Percentiles rank a stretch among this genome's conserved stretches.
Conservation (phyloP, 164 flowering plant genomes). For the Buxus sempervirens region DNA sequence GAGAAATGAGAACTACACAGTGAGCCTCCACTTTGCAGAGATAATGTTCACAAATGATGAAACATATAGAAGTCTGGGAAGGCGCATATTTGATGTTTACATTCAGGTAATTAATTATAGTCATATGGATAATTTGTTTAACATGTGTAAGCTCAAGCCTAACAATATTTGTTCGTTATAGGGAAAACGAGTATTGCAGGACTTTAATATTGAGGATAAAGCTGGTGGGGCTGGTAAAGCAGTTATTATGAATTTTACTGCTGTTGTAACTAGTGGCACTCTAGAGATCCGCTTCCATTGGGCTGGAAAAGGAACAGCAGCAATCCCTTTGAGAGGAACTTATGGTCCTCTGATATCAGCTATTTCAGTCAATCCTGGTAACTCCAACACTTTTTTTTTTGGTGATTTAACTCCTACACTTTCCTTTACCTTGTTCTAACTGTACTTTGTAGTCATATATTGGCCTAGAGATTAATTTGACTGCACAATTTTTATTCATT, state of each 20-base stretch:
- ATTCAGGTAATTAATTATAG: constrained; percentile 45
- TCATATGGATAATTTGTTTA: not conserved
- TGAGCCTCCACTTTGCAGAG: constrained; percentile 72
- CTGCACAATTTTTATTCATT: no score
- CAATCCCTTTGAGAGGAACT: constrained; percentile 34
- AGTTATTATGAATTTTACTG: constrained; percentile 18
- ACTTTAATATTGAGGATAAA: constrained; percentile 37
- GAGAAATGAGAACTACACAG: constrained; percentile 50
- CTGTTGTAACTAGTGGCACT: constrained; percentile 25
- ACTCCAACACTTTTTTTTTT: constrained; percentile 7
- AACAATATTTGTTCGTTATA: constrained; percentile 11
- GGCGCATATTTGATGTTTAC: constrained; percentile 63
- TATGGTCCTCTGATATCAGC: constrained; percentile 58
- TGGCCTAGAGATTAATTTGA: no score
- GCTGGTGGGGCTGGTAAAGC: constrained; percentile 32
- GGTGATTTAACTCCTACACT: no score
- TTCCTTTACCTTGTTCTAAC: no score
- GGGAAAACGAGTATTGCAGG: constrained; percentile 29
- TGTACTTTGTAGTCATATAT: no score
- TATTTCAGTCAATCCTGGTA: constrained; percentile 34
- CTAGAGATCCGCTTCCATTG: constrained; percentile 41
- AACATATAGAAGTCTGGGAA: constrained; percentile 62
- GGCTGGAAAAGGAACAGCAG: constrained; percentile 46
- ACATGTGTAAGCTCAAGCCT: not conserved
- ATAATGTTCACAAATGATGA: constrained; percentile 47